Evolutionary conservation across 768 basidiomycete species (phyloP).

Genomic region (Phanerodontia chrysosporium): DNA sequence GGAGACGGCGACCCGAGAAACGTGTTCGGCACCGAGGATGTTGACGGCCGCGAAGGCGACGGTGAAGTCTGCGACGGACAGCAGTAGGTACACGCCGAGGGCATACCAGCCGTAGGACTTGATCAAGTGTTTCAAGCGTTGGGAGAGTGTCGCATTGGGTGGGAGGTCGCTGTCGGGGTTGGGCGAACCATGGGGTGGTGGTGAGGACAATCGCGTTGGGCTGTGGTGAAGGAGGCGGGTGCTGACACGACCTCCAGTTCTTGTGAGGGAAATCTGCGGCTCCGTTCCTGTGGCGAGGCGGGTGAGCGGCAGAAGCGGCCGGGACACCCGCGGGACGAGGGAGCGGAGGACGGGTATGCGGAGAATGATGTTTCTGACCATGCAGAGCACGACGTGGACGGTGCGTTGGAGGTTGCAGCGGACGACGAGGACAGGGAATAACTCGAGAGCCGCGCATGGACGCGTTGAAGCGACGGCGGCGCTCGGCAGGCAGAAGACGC

Average conservation of each 20-base stretch:
- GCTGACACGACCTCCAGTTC: conserved; percentile 25
- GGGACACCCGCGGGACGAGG: conserved; percentile 38
- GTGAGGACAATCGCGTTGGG: conserved; percentile 42
- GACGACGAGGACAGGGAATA: background rate
- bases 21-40: conserved; percentile 86
- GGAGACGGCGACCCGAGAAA: conserved; percentile 59
- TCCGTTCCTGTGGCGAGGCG: conserved; percentile 30
- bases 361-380: conserved; percentile 32
- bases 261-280: conserved; percentile 26
- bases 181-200: conserved; percentile 26
- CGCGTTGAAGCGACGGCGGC: conserved; percentile 1
- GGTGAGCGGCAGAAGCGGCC: conserved; percentile 46
- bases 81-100: conserved; percentile 77
- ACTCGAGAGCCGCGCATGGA: background rate
- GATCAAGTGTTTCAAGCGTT: conserved; percentile 76
- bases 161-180: conserved; percentile 30
- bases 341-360: conserved; percentile 45
- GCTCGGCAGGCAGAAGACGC: background rate
- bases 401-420: background rate
- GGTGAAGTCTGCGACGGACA: conserved; percentile 76
- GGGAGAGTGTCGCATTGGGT: conserved; percentile 54
- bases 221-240: conserved; percentile 49
- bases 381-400: background rate
- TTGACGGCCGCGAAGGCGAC: conserved; percentile 83
- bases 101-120: conserved; percentile 97